A percentile compares a stretch with the other conserved stretches of the same genome.
Conservation (phyloP, 2,329 filamentous ascomycete species). For the Penicillium sp. region DNA sequence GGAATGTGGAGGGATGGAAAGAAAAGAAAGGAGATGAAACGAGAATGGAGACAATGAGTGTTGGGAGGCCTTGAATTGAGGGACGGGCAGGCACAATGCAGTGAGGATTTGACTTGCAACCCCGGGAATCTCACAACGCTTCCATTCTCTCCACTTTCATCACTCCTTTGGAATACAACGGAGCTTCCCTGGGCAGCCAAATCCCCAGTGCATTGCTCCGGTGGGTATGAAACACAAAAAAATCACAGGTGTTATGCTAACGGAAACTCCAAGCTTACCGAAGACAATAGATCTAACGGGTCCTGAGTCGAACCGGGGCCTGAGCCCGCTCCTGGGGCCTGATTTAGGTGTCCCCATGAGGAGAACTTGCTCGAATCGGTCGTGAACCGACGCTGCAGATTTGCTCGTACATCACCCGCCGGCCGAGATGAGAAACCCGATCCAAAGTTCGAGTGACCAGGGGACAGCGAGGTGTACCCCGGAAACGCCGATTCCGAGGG, state of each 20-base stretch:
- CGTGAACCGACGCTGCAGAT: conserved; percentile 88
- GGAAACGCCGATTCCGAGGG: conserved; percentile 75
- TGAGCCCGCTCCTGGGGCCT: conserved; percentile 53
- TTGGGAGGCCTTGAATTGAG: too few relatives aligned
- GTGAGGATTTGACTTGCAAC: too few relatives aligned
- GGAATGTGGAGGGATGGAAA: background rate
- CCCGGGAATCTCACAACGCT: background rate
- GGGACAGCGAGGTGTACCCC: conserved; percentile 71
- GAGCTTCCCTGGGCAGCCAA: background rate
- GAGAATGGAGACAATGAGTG: background rate
- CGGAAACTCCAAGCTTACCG: conserved; percentile 44
- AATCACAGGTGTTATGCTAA: background rate
- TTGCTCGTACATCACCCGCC: conserved; percentile 70
- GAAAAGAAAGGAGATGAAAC: background rate
- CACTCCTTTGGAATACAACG: background rate
- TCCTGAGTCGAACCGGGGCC: conserved; percentile 36
- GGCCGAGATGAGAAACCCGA: conserved; percentile 53
- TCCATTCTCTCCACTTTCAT: background rate
- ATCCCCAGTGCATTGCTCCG: background rate
- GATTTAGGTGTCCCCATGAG: conserved; percentile 67
- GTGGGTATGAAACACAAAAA: background rate
- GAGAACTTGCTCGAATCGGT: conserved; percentile 84
- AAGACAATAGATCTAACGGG: conserved; percentile 54
- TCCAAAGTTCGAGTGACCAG: conserved; percentile 65
- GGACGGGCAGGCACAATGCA: too few relatives aligned